Evolutionary conservation across 2,329 filamentous ascomycete genomes (phyloP), one percentile per base, ranked within the genome.

Genomic region (Aspergillus sclerotialis): DNA sequence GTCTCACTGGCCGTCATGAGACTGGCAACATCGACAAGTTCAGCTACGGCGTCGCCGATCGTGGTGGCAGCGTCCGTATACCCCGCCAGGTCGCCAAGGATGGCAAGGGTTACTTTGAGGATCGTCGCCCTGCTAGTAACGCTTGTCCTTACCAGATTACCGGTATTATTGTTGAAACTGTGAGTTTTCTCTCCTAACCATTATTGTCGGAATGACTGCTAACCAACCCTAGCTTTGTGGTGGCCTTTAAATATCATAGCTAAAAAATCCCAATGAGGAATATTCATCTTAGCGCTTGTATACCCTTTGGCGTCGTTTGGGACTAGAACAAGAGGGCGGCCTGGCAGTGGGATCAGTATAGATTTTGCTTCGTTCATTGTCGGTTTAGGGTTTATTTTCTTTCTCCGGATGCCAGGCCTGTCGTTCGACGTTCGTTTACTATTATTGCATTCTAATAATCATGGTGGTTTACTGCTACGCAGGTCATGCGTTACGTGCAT

Each of bases 81-180:
- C 89, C 89, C 53, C 82, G 88, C 55, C 80, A 87, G 54, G 78
- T 76, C 52, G 88, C 84, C 31, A 80, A 84, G 61, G 85, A 94
- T 66, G 87, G 87, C 65, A 92, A 84, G 70, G 89, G 89, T 46
- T 95, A 95, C 77, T 94, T 95, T 49, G 88, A 95, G 67, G 82
- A 88, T 48, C 76, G 83, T 59, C 77, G 82, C 45, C 82, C 82
- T 38, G 88, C 88, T 37, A 90, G 84, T 58, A 93, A 92, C 65
- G 86, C 80, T 45, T 84, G 89, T 65, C 85, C 85, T 41, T 92
- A 93, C 69, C 84, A 87, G 67, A 85, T 81, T 56, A 81, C 84
- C 43, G 83, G 80, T 65, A 84, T 87, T 56, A 80, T 89, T 43
- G 82, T 85, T 61, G 82, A 87, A 66, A 85, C 82, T 50, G 64